phyloP scores from a whole-genome alignment of 78 protist species.

The Creolimax fragrantissima region DNA sequence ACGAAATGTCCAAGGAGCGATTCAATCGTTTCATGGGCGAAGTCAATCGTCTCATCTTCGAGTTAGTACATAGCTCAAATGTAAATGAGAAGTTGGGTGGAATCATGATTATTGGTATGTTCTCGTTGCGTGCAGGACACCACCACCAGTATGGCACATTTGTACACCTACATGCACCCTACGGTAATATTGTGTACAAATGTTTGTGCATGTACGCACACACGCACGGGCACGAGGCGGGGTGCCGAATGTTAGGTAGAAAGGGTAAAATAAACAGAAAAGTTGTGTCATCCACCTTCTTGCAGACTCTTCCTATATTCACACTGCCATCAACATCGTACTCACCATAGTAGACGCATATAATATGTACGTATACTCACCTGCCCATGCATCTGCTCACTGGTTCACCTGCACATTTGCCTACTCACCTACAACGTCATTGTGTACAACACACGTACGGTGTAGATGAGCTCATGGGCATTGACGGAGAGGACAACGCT shows the following conservation, averaged over 20 bases:
- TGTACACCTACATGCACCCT: background rate
- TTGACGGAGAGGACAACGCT: constrained; percentile 43
- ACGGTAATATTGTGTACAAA: background rate
- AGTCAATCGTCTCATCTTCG: background rate
- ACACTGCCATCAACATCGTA: too few relatives aligned
- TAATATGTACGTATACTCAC: too few relatives aligned
- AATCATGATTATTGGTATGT: background rate
- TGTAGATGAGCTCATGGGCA: constrained; percentile 23
- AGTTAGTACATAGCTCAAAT: background rate
- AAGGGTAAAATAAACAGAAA: background rate
- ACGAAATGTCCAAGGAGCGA: background rate
- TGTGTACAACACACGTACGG: too few relatives aligned
- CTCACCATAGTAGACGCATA: too few relatives aligned
- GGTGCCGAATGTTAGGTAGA: background rate
- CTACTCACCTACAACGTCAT: too few relatives aligned
- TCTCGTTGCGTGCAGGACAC: too few relatives aligned
- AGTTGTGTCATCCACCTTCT: background rate
- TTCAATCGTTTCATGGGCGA: background rate
- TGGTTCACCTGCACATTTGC: too few relatives aligned
- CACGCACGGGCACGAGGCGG: background rate
- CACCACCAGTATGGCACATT: background rate
- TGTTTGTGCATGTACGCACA: background rate
- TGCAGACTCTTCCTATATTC: too few relatives aligned
- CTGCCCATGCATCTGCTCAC: too few relatives aligned
- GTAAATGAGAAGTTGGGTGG: constrained; percentile 13